Conservation (phyloP, 805 yeast genomes). For the Saturnispora sanitii region DNA sequence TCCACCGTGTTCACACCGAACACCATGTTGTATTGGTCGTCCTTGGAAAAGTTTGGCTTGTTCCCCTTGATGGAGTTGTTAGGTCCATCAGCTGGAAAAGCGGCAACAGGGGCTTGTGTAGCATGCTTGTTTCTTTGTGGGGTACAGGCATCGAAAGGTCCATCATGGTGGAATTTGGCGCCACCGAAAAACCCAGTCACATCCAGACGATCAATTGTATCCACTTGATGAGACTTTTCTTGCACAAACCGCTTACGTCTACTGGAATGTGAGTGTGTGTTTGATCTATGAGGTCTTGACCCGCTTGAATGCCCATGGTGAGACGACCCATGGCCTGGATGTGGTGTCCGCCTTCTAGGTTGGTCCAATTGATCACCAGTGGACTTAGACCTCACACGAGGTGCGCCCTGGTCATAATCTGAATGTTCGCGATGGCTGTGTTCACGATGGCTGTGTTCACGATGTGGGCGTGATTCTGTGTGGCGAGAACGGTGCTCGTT, state of each 20-base stretch:
- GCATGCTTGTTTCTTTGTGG: slow-evolving; percentile 82
- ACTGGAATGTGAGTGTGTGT: slow-evolving; percentile 25
- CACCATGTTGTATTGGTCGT: slow-evolving; percentile 60
- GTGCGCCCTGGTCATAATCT: too few relatives aligned
- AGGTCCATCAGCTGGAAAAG: slow-evolving; percentile 94
- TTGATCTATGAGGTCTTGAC: slow-evolving; percentile 18
- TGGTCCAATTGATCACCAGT: slow-evolving; percentile 21
- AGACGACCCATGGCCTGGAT: too few relatives aligned
- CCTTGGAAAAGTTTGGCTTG: slow-evolving; percentile 43
- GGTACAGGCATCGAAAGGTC: slow-evolving; percentile 97
- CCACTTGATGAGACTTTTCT: slow-evolving; percentile 64
- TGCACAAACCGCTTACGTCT: slow-evolving; percentile 29
- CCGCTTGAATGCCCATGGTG: slow-evolving; percentile 6
- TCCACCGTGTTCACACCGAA: slow-evolving; percentile 45
- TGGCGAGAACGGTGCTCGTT: too few relatives aligned
- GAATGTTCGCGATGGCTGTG: too few relatives aligned
- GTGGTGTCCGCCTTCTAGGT: too few relatives aligned
- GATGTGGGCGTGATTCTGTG: too few relatives aligned
- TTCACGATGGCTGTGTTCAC: too few relatives aligned
- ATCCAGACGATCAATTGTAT: slow-evolving; percentile 89
- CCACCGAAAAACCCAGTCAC: slow-evolving; percentile 92
- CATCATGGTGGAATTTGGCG: slow-evolving; percentile 95
- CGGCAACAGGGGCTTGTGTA: slow-evolving; percentile 81
- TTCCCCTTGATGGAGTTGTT: slow-evolving; percentile 73
- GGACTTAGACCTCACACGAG: slow-evolving; percentile 25